A percentile compares a stretch with the other conserved stretches of the same genome.
These are phyloP conservation scores for Xanthoparmelia taractica DNA, from an alignment of 495 filamentous ascomycete species.

Conservation along the genomic window DNA sequence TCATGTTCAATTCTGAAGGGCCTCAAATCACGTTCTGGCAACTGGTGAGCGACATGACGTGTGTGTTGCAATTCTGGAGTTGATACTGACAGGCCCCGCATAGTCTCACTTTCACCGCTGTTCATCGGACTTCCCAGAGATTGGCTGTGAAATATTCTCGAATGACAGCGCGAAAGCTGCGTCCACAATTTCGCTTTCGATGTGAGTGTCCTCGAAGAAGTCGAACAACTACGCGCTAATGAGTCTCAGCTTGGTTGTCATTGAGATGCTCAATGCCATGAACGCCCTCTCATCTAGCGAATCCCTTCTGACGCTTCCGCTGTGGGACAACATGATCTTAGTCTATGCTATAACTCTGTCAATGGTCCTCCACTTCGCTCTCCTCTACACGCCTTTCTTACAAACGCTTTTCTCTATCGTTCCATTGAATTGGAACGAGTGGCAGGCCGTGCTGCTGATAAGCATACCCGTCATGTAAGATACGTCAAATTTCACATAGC, in stretches of 20 bases:
- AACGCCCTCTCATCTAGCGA: slow-evolving; percentile 95
- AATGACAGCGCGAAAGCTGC: slow-evolving; percentile 85
- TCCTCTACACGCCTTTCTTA: slow-evolving; percentile 87
- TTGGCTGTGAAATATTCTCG: slow-evolving; percentile 90
- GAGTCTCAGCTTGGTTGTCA: slow-evolving; percentile 69
- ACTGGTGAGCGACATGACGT: slow-evolving; percentile 44
- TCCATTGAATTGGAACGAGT: slow-evolving; percentile 81
- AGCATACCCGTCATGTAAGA: slow-evolving; percentile 92
- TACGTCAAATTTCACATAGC: slow-evolving; percentile 8
- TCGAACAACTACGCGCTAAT: not conserved
- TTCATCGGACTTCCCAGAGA: slow-evolving; percentile 74
- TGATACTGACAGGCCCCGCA: slow-evolving; percentile 16
- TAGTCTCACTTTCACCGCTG: slow-evolving; percentile 90
- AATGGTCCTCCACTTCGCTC: slow-evolving; percentile 92
- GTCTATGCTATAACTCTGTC: slow-evolving; percentile 89
- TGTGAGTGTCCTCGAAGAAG: slow-evolving; percentile 30
- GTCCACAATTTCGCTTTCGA: slow-evolving; percentile 88
- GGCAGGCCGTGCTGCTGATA: slow-evolving; percentile 85
- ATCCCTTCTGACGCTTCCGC: slow-evolving; percentile 82
- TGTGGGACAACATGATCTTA: slow-evolving; percentile 96
- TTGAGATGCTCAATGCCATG: slow-evolving; percentile 99
- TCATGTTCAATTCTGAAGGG: slow-evolving; percentile 89
- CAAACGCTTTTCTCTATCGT: slow-evolving; percentile 86
- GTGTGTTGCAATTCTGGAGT: not conserved
- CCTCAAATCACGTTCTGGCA: slow-evolving; percentile 92